Evolutionary conservation across 2,329 filamentous ascomycete species (phyloP), one percentile per base, ranked within the genome.

Genomic region (Fonsecaea multimorphosa): DNA sequence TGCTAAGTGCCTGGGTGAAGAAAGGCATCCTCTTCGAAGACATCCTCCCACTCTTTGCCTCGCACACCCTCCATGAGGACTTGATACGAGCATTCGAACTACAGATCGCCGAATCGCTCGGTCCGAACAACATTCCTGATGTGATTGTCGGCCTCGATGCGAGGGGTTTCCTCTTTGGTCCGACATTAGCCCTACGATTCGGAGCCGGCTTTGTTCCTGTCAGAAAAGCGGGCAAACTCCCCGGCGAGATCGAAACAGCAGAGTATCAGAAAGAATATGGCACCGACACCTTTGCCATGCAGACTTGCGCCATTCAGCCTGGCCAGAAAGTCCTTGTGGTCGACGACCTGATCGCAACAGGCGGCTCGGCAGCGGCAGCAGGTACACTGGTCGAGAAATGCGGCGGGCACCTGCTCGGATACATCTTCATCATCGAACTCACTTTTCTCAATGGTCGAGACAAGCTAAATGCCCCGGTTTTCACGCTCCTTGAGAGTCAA

Each of bases 281-380:
- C 70, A 86, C 89, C 79, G 95, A 99, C 78, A 89, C 89, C 77
- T 98, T 99, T 83, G 92, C 98, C 85, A 96, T 99, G 84, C 95
- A 99, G 83, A 83, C 86, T 72, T 93, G 91, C 78, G 89, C 90
- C 52, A 89, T 99, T 74, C 89, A 91, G 81, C 85, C 87, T 58
- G 93, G 93, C 38, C 92, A 97, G 82, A 93, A 90, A 78, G 94
- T 97, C 64, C 83, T 99, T 68, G 86, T 99, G 71, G 93, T 99
- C 34, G 95, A 99, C 79, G 95, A 99, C 78, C 96, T 99, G 76
- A 98, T 99, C 82, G 95, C 95, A 64, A 99, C 95, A 71, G 94
- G 94, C 80, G 95, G 95, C 73, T 97, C 93, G 71, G 95, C 95
- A 63, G 87, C 87, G 70, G 95, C 94, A 67, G 94, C 93, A 22